Percentiles rank a stretch among this genome's conserved stretches.
phyloP scores from a whole-genome alignment of 2,329 filamentous ascomycete species.

The Stagonosporopsis chrysanthemi region DNA sequence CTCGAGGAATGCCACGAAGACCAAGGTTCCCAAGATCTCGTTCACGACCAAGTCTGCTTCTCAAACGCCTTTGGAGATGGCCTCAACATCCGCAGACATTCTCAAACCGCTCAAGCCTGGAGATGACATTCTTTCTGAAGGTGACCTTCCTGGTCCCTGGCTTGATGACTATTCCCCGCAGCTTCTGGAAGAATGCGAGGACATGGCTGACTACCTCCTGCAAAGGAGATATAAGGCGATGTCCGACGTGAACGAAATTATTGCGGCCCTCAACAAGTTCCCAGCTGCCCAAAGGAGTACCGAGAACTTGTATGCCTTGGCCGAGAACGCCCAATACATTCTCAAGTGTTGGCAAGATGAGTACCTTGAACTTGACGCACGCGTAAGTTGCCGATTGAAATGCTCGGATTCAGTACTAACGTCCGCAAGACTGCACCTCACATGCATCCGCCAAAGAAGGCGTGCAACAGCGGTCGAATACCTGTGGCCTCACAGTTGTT shows the following conservation, averaged over 20 bases:
- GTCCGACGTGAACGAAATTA: constrained; percentile 52
- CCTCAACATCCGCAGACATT: constrained; percentile 35
- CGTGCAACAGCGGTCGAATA: constrained; percentile 56
- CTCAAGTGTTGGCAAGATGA: constrained; percentile 66
- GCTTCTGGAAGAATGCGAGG: constrained; percentile 46
- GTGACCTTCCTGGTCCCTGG: constrained; percentile 49
- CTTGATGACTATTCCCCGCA: constrained; percentile 38
- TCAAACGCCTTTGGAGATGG: constrained; percentile 37
- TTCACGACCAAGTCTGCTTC: constrained; percentile 31
- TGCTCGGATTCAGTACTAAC: constrained; percentile 3
- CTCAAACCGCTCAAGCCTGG: constrained; percentile 39
- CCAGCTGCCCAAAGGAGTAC: constrained; percentile 54
- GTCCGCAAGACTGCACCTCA: constrained; percentile 57
- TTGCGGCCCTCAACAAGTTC: constrained; percentile 54
- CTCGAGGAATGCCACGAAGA: constrained; percentile 19
- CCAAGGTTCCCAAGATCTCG: constrained; percentile 32
- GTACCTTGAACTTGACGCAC: constrained; percentile 62
- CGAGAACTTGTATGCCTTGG: constrained; percentile 63
- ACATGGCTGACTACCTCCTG: constrained; percentile 52
- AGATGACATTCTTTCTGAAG: constrained; percentile 47
- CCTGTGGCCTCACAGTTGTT: constrained; percentile 58
- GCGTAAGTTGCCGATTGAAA: constrained; percentile 30
- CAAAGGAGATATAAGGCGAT: constrained; percentile 52
- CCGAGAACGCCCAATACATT: constrained; percentile 61
- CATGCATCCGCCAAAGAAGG: constrained; percentile 59